Base-by-base conservation (phyloP, 2,329 filamentous ascomycete species). In the Trichoderma harzianum region DNA sequence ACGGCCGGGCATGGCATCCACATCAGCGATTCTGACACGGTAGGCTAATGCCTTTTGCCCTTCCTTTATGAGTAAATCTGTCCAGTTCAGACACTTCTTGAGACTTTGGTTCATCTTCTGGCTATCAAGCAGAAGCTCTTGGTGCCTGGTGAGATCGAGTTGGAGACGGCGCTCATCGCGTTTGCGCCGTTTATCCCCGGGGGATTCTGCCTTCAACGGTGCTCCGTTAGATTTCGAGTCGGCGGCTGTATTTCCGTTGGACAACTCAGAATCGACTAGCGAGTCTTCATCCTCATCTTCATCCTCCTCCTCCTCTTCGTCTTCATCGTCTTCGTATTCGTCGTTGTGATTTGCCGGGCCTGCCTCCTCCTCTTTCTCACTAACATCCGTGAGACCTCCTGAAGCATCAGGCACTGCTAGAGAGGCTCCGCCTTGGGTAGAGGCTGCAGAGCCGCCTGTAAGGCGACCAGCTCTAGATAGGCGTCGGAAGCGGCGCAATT, bases 101-200 rank as follows among this genome's bases (percentile, higher is more conserved):
- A 99, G 87, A 79, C 93, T 97, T 80, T 97, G 93, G 79, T 98
- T 98, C 86, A 98, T 94, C 83, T 94, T 97, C 78, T 98, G 94
- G 75, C 92, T 96, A 79, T 97, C 95, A 51, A 94, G 85, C 10
- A 99, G 88, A 1, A 98, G 85, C 78, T 97, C 92, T 75, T 94
- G 93, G 79, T 99, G 96, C 78, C 95, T 95, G 4, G 91, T 88
- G 1, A 99, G 86, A 80, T 99, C 96, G 5, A 94, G 86, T 76
- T 92, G 89, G n/a, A 98, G 85, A 34, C 93, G 89, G 75, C 91
- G 91, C 79, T 97, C 94, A 75, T 98, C 95, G 68, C 88, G 88
- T 63, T 89, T 87, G n/a, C 90, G 87, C 73, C 93, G 84, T 53
- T 76, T 80, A 24, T 75, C 77, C 8, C 77, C 86, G 76, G 77